Evolutionary conservation across 495 filamentous ascomycete species (phyloP).

Genomic region (Tuber microsphaerosporum): DNA sequence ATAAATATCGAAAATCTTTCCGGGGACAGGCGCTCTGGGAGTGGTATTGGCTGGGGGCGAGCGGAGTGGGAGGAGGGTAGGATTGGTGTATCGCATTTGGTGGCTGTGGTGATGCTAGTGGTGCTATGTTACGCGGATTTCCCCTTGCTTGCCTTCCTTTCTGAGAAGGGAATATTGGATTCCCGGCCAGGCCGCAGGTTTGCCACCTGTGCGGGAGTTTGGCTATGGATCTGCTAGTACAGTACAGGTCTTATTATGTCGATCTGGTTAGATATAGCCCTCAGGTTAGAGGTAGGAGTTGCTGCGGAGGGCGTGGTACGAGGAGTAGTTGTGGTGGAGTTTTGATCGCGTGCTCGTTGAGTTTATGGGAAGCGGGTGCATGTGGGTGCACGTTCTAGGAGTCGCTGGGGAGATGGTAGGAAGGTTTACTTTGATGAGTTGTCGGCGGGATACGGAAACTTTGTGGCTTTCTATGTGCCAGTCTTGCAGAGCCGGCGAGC

Average conservation of each 20-base stretch:
- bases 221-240: not conserved
- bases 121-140: not conserved
- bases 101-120: not conserved
- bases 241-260: no score
- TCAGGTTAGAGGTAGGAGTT: no score
- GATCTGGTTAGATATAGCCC: no score
- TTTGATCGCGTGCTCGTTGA: no score
- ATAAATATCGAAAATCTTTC: not conserved
- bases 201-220: not conserved
- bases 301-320: no score
- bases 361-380: no score
- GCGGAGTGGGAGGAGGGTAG: not conserved
- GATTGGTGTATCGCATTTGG: not conserved
- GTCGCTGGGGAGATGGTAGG: not conserved
- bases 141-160: not conserved
- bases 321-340: no score
- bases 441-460: not conserved
- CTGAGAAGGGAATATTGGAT: not conserved
- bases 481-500: not conserved
- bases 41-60: not conserved
- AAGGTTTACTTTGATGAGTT: not conserved
- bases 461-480: not conserved
- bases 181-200: not conserved
- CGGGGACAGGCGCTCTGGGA: not conserved
- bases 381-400: not conserved